Percentiles rank a stretch among this genome's conserved stretches.
These are phyloP conservation scores for Botrytis tulipae DNA, from an alignment of 2,329 filamentous ascomycete genomes.

Conservation along the genomic window DNA sequence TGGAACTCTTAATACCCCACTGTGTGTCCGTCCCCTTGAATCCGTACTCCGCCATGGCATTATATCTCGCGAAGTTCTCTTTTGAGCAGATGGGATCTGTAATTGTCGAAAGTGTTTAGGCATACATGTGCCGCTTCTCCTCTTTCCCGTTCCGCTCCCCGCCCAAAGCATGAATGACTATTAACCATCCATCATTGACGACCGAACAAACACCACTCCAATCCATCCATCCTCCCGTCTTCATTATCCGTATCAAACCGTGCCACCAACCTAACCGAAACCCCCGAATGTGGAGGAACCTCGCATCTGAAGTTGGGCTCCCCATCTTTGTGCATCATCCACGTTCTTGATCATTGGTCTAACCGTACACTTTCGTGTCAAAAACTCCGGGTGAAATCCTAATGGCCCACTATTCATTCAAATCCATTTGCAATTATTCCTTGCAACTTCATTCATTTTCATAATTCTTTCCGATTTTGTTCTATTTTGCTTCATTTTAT, in stretches of 20 bases:
- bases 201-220: not conserved
- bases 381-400: constrained; percentile 16
- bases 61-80: not conserved
- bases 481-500: not conserved
- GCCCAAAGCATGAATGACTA: not conserved
- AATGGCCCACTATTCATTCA: constrained; percentile 8
- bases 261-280: constrained; percentile 1
- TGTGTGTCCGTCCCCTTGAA: constrained; percentile 5
- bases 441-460: not conserved
- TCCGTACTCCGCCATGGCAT: not conserved
- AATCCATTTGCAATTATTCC: not conserved
- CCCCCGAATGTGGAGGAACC: constrained; percentile 14
- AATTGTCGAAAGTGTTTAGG: not conserved
- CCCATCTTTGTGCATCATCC: constrained; percentile 10
- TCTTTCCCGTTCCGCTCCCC: not conserved
- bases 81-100: not conserved
- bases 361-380: not conserved
- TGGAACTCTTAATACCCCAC: constrained; percentile 4
- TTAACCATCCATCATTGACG: not conserved
- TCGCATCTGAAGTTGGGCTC: constrained; percentile 15
- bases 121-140: not conserved
- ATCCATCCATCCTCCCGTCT: not conserved
- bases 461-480: not conserved
- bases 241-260: constrained; percentile 13
- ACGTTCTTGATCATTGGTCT: not conserved